Conservation (phyloP, 2,329 filamentous ascomycete species). For the Zymoseptoria crescenta region DNA sequence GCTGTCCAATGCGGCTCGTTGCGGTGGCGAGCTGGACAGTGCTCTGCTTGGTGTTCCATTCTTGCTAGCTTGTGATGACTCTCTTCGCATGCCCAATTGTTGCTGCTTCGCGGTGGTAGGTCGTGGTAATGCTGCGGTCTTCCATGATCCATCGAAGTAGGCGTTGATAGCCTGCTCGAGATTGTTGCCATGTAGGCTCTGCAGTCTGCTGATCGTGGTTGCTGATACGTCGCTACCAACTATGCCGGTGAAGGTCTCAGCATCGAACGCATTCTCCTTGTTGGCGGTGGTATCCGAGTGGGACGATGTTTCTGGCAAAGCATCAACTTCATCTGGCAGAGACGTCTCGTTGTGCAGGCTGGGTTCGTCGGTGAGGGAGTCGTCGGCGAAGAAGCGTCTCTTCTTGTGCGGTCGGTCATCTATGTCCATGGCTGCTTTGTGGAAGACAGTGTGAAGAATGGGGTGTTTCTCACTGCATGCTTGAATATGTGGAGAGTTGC, state of each 20-base stretch:
- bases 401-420: constrained; percentile 53
- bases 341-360: constrained; percentile 26
- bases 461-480: background rate
- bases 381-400: constrained; percentile 54
- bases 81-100: constrained; percentile 5
- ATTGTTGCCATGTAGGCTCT: constrained; percentile 44
- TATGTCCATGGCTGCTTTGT: constrained; percentile 25
- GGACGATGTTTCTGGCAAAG: constrained; percentile 22
- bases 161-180: constrained; percentile 57
- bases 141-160: constrained; percentile 58
- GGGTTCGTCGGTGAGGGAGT: constrained; percentile 27
- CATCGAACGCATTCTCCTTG: constrained; percentile 42
- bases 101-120: constrained; percentile 2
- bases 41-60: constrained; percentile 1
- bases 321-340: constrained; percentile 26
- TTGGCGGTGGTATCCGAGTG: constrained; percentile 2
- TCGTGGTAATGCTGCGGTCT: constrained; percentile 16
- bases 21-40: constrained; percentile 4
- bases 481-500: background rate
- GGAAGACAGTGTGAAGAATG: background rate
- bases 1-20: constrained; percentile 16
- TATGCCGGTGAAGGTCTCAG: constrained; percentile 48
- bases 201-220: constrained; percentile 41
- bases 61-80: background rate
- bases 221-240: constrained; percentile 46